These are phyloP conservation scores for Candida stauntonica DNA, from an alignment of 805 yeast species.

Conservation along the genomic window DNA sequence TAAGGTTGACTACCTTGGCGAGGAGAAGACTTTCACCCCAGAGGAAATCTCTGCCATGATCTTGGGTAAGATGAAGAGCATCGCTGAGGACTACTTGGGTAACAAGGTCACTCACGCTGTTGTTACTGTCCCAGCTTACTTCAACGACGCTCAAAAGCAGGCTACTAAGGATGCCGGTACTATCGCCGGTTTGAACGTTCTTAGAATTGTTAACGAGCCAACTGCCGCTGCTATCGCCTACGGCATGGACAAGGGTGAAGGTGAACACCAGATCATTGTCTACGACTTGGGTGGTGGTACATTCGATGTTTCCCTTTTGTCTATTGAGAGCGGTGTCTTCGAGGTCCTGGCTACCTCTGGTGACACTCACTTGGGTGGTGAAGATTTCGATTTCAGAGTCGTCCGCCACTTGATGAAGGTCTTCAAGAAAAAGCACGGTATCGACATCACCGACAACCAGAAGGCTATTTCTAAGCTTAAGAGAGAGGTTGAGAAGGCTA, in stretches of 20 bases:
- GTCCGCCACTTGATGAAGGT: slow-evolving; percentile 81
- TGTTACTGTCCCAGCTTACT: slow-evolving; percentile 90
- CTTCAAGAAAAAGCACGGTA: slow-evolving; percentile 88
- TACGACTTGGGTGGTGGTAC: slow-evolving; percentile 98
- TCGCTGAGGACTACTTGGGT: slow-evolving; percentile 89
- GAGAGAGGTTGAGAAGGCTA: slow-evolving; percentile 98
- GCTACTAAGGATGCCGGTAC: slow-evolving; percentile 93
- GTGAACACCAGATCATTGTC: slow-evolving; percentile 85
- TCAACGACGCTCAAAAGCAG: slow-evolving; percentile 91
- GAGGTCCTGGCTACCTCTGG: slow-evolving; percentile 94
- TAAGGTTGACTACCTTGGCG: slow-evolving; percentile 69
- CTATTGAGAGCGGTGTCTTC: slow-evolving; percentile 88
- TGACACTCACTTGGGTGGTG: slow-evolving; percentile 98
- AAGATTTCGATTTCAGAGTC: slow-evolving; percentile 88
- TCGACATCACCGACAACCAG: slow-evolving; percentile 75
- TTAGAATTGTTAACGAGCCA: slow-evolving; percentile 90
- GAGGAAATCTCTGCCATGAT: slow-evolving; percentile 94
- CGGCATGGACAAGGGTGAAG: slow-evolving; percentile 79
- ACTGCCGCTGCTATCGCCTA: slow-evolving; percentile 98
- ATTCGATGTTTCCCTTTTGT: slow-evolving; percentile 82
- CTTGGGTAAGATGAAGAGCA: slow-evolving; percentile 85
- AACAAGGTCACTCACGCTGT: slow-evolving; percentile 82
- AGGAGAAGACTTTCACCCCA: slow-evolving; percentile 74
- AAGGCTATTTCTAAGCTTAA: slow-evolving; percentile 90
- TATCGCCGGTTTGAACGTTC: slow-evolving; percentile 83